A percentile compares a stretch with the other conserved stretches of the same genome.
Evolutionary conservation across 1,139 yeast species (phyloP).

Genomic region (Yamadazyma friedrichii): DNA sequence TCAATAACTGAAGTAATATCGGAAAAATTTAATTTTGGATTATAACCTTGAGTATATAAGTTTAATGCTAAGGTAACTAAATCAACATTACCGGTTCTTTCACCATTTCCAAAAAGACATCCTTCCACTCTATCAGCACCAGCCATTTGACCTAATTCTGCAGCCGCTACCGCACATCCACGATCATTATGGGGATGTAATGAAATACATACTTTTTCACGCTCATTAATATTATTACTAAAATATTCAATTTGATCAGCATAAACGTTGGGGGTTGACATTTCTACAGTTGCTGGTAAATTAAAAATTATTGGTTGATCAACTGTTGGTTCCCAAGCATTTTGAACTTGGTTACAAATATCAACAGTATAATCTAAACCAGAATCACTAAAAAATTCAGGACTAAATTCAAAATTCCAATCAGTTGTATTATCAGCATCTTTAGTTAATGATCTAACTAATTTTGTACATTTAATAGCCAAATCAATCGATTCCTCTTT

Average conservation of each 20-base stretch:
- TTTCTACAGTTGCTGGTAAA: constrained; percentile 51
- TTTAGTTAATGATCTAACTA: constrained; percentile 42
- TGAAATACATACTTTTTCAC: constrained; percentile 46
- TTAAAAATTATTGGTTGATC: constrained; percentile 46
- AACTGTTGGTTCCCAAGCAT: constrained; percentile 46
- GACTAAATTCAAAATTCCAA: constrained; percentile 48
- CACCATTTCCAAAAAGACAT: constrained; percentile 50
- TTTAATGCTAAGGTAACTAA: constrained; percentile 48
- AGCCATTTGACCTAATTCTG: constrained; percentile 48
- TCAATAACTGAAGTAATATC: constrained; percentile 41
- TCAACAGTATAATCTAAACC: constrained; percentile 43
- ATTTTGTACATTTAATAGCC: constrained; percentile 42
- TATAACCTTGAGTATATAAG: constrained; percentile 46
- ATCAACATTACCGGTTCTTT: constrained; percentile 51
- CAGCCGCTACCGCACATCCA: constrained; percentile 52
- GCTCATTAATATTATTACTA: constrained; percentile 38
- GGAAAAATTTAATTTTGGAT: constrained; percentile 46
- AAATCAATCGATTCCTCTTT: constrained; percentile 40
- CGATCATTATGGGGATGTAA: constrained; percentile 51
- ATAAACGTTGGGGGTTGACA: constrained; percentile 48
- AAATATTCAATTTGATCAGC: constrained; percentile 53
- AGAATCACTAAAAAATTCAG: constrained; percentile 48
- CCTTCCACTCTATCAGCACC: constrained; percentile 55
- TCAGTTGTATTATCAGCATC: constrained; percentile 37
- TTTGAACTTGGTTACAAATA: constrained; percentile 46